These are phyloP conservation scores for Metschnikowia amazonensis DNA, from an alignment of 805 yeast species.

Conservation along the genomic window DNA sequence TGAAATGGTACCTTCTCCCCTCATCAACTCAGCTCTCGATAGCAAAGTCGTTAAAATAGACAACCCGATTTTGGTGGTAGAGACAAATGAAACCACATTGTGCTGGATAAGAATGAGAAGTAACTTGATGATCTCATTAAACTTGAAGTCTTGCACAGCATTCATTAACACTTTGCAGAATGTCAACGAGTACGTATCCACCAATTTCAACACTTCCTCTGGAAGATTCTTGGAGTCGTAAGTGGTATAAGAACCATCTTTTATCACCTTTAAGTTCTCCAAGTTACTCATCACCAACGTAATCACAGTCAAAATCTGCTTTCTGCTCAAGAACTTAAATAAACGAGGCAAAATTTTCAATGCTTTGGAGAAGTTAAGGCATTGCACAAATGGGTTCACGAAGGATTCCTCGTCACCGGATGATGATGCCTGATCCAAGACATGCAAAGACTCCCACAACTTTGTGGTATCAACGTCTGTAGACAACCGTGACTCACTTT, in stretches of 20 bases:
- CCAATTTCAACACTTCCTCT: constrained; percentile 49
- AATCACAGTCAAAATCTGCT: constrained; percentile 71
- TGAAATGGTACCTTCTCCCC: constrained; percentile 66
- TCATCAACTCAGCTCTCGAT: constrained; percentile 86
- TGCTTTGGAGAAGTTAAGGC: constrained; percentile 80
- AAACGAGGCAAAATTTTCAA: constrained; percentile 85
- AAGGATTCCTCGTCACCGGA: constrained; percentile 45
- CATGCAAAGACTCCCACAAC: constrained; percentile 76
- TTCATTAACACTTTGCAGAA: constrained; percentile 81
- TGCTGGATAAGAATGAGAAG: constrained; percentile 66
- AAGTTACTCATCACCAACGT: constrained; percentile 77
- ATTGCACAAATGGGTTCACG: constrained; percentile 77
- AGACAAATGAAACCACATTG: constrained; percentile 66
- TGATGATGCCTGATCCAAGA: constrained; percentile 58
- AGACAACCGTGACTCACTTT: constrained; percentile 49
- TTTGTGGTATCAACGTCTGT: constrained; percentile 35
- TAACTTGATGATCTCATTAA: constrained; percentile 73
- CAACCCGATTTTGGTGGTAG: constrained; percentile 74
- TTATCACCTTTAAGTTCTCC: constrained; percentile 72
- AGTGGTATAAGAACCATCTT: constrained; percentile 73
- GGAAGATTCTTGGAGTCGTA: constrained; percentile 52
- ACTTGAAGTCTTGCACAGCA: constrained; percentile 75
- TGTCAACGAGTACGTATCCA: constrained; percentile 75
- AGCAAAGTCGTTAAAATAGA: constrained; percentile 85
- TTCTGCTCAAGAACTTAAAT: constrained; percentile 73